Percentiles rank a stretch among this genome's conserved stretches.
Conservation (phyloP, 345 rosid genomes). For the Gossypium thurberi region DNA sequence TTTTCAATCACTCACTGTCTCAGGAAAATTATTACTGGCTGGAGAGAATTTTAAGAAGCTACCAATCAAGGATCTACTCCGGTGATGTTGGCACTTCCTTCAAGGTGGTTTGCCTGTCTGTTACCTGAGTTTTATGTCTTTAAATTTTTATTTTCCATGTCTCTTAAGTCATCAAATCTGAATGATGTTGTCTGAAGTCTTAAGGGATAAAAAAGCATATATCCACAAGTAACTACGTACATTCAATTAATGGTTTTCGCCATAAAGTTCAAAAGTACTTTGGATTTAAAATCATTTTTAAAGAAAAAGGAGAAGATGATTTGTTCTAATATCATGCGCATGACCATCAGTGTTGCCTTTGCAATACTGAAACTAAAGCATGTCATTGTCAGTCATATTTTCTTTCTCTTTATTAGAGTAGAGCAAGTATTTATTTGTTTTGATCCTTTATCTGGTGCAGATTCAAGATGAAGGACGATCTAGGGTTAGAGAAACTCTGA, state of each 20-base stretch:
- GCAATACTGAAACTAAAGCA: not conserved
- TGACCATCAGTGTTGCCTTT: not conserved
- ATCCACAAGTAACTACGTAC: not conserved
- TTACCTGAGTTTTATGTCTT: not conserved
- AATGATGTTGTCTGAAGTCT: not conserved
- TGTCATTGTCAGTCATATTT: not conserved
- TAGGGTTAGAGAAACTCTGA: slow-evolving; percentile 54
- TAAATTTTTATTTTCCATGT: not conserved
- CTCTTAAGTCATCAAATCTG: not conserved
- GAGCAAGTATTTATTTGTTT: not conserved
- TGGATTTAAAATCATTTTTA: not conserved
- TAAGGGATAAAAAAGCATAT: not conserved
- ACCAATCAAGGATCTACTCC: slow-evolving; percentile 74
- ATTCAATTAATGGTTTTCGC: not conserved
- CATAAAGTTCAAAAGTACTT: not conserved
- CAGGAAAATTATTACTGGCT: slow-evolving; percentile 43
- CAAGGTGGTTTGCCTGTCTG: slow-evolving; percentile 43
- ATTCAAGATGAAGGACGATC: slow-evolving; percentile 73
- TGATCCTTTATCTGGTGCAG: slow-evolving; percentile 27
- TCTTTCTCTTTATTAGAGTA: not conserved
- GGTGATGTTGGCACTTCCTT: slow-evolving; percentile 48
- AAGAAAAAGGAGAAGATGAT: not conserved
- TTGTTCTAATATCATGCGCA: not conserved
- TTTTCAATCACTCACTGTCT: slow-evolving; percentile 5
- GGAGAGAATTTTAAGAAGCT: slow-evolving; percentile 60